These are phyloP conservation scores for Alnus rubra DNA, from an alignment of 306 rosid species.

Conservation along the genomic window DNA sequence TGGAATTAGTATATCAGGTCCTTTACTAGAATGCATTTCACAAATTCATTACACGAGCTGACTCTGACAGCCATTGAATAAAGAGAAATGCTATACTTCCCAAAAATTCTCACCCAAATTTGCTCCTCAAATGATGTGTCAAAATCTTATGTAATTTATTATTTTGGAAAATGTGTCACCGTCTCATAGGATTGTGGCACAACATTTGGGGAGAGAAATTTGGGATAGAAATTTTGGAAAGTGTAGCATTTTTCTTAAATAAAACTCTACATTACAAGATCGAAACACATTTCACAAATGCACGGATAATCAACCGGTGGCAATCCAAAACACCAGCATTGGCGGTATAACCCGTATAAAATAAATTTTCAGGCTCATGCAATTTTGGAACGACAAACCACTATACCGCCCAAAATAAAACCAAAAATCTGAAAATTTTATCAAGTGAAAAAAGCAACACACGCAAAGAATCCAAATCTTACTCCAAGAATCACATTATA, in stretches of 20 bases:
- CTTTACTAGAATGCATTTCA: not conserved
- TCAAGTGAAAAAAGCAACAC: not conserved
- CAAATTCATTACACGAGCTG: not conserved
- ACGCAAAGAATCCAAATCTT: slow-evolving; percentile 1
- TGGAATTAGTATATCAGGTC: not conserved
- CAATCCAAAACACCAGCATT: not conserved
- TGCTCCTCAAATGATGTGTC: too few species aligned
- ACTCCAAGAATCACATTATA: not conserved
- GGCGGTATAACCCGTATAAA: not conserved
- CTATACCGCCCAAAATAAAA: not conserved
- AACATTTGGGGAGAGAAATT: too few species aligned
- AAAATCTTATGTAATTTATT: too few species aligned
- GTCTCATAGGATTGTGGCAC: too few species aligned
- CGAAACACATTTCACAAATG: not conserved
- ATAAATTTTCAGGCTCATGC: not conserved
- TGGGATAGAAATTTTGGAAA: too few species aligned
- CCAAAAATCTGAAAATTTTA: not conserved
- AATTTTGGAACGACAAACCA: not conserved
- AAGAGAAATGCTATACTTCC: not conserved
- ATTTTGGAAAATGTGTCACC: too few species aligned
- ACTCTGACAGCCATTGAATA: not conserved
- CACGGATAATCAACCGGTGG: not conserved
- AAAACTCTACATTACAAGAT: not conserved
- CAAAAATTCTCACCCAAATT: too few species aligned
- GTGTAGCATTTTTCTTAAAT: too few species aligned